Conservation (phyloP, 495 filamentous ascomycete species). For the Opeltia flavorubescens region DNA sequence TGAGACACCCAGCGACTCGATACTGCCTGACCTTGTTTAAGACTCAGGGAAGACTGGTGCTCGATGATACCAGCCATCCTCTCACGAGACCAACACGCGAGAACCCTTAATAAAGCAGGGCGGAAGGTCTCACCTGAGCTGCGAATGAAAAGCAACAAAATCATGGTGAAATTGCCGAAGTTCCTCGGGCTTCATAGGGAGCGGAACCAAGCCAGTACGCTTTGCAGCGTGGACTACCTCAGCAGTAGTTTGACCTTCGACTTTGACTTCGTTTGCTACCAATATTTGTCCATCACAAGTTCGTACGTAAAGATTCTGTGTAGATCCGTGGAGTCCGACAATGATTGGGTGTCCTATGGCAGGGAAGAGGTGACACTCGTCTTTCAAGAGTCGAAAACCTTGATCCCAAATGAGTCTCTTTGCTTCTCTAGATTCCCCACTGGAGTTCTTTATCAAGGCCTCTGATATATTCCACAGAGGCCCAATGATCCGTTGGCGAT, state of each 20-base stretch:
- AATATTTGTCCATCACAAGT: conserved; percentile 12
- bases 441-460: not conserved
- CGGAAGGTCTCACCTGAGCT: not conserved
- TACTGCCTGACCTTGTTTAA: not conserved
- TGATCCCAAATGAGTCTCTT: conserved; percentile 15
- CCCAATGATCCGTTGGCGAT: conserved; percentile 36
- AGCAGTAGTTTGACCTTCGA: conserved; percentile 9
- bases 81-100: too few species aligned
- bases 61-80: not conserved
- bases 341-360: conserved; percentile 9
- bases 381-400: conserved; percentile 7
- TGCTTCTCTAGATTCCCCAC: not conserved
- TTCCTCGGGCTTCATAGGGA: not conserved
- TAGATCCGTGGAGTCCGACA: not conserved
- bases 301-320: conserved; percentile 7
- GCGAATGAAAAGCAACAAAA: conserved; percentile 1
- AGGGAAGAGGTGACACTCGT: not conserved
- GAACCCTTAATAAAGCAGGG: not conserved
- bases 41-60: not conserved
- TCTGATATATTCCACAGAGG: conserved; percentile 37
- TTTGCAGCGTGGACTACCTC: conserved; percentile 5
- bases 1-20: not conserved
- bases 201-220: conserved; percentile 5
- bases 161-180: not conserved
- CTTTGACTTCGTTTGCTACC: conserved; percentile 5